Conservation (phyloP, 2,329 filamentous ascomycete species). For the Aspergillus japonicus region DNA sequence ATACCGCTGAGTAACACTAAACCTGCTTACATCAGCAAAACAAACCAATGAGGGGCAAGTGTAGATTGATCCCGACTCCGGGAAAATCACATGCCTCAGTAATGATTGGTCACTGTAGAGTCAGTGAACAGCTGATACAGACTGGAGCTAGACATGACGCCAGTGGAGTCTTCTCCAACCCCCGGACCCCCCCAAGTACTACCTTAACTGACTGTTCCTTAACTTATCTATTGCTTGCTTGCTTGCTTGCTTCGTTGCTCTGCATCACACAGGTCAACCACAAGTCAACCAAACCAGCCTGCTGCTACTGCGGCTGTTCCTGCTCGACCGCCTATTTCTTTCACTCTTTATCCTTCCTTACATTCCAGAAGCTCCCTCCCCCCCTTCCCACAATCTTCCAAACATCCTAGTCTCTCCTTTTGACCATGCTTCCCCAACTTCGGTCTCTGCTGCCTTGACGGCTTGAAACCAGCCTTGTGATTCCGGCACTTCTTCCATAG, state of each 20-base stretch:
- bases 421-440: slow-evolving; percentile 11
- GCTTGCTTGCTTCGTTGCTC: slow-evolving; percentile 3
- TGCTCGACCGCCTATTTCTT: slow-evolving; percentile 13
- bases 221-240: slow-evolving; percentile 5
- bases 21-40: slow-evolving; percentile 15
- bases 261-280: slow-evolving; percentile 11
- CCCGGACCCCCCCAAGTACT: neutral
- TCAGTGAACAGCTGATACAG: slow-evolving; percentile 24
- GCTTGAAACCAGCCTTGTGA: neutral
- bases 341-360: slow-evolving; percentile 2
- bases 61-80: slow-evolving; percentile 9
- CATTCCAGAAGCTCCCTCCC: neutral
- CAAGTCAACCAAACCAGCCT: too few relatives aligned
- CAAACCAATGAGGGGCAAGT: neutral
- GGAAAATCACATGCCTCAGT: slow-evolving; percentile 18
- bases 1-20: slow-evolving; percentile 1
- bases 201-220: neutral
- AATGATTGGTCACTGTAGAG: slow-evolving; percentile 19
- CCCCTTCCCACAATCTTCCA: neutral
- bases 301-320: neutral
- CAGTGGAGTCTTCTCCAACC: slow-evolving; percentile 10
- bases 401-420: slow-evolving; percentile 5
- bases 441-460: slow-evolving; percentile 12
- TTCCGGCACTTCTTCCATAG: neutral
- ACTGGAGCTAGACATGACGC: slow-evolving; percentile 22